These are phyloP conservation scores for Fusarium veterinarium DNA, from an alignment of 2,329 filamentous ascomycete genomes.

Conservation along the genomic window DNA sequence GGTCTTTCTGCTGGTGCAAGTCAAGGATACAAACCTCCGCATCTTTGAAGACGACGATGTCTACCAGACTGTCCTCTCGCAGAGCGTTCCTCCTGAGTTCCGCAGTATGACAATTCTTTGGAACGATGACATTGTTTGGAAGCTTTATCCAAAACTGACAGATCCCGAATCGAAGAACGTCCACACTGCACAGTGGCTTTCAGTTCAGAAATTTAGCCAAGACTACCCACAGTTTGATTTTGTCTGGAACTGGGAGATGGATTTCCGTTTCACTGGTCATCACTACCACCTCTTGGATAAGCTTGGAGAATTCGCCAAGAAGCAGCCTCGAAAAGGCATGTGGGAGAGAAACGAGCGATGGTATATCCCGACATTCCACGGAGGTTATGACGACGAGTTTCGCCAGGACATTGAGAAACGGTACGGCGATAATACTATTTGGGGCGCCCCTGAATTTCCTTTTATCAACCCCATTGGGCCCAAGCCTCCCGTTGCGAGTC, in stretches of 20 bases:
- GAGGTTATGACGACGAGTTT: conserved; percentile 74
- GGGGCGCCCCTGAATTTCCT: conserved; percentile 72
- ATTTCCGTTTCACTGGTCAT: conserved; percentile 81
- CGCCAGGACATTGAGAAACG: conserved; percentile 69
- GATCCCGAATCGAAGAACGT: conserved; percentile 66
- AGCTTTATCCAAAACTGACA: conserved; percentile 81
- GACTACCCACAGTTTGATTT: conserved; percentile 84
- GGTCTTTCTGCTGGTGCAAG: conserved; percentile 82
- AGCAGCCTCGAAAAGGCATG: conserved; percentile 76
- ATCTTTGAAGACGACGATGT: conserved; percentile 70
- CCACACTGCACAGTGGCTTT: conserved; percentile 75
- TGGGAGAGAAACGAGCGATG: conserved; percentile 81
- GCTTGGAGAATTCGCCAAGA: conserved; percentile 70
- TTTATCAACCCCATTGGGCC: conserved; percentile 72
- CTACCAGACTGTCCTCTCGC: conserved; percentile 69
- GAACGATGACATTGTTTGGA: conserved; percentile 78
- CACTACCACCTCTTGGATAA: conserved; percentile 83
- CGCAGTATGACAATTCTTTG: conserved; percentile 77
- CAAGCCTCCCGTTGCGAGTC: conserved; percentile 67
- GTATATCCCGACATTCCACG: conserved; percentile 77
- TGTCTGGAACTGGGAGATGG: conserved; percentile 91
- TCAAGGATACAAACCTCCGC: conserved; percentile 70
- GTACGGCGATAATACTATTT: conserved; percentile 67
- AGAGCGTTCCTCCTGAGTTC: conserved; percentile 76
- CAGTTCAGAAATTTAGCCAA: conserved; percentile 79